A percentile compares a stretch with the other conserved stretches of the same genome.
Evolutionary conservation across 441 rosid genomes (phyloP).

Genomic region (Aquilaria agallochum): DNA sequence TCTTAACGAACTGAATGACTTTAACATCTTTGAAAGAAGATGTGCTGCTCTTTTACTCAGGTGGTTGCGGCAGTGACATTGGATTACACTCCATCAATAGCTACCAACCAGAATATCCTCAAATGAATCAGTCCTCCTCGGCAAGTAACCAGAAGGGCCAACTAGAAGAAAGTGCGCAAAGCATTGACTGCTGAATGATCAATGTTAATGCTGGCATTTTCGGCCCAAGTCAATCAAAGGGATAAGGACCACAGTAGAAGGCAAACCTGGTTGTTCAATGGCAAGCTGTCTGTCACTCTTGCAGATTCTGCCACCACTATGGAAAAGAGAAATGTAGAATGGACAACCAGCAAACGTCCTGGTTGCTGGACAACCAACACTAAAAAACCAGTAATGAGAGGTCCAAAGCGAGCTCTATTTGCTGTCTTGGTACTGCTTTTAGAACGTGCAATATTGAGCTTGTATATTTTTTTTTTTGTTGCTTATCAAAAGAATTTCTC

Average conservation of each 20-base stretch:
- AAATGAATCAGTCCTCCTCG: slow-evolving; percentile 2
- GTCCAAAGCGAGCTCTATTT: too few relatives aligned
- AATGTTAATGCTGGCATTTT: slow-evolving; percentile 4
- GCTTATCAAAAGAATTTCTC: too few relatives aligned
- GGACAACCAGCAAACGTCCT: slow-evolving; percentile 31
- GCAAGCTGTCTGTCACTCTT: slow-evolving; percentile 1
- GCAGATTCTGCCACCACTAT: slow-evolving; percentile 3
- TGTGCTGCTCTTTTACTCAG: slow-evolving; percentile 20
- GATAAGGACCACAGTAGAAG: background rate
- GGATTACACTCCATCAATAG: slow-evolving; percentile 20
- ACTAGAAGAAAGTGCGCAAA: slow-evolving; percentile 18
- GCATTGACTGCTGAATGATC: background rate
- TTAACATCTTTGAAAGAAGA: too few relatives aligned
- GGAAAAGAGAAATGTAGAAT: background rate
- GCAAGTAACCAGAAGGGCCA: slow-evolving; percentile 5
- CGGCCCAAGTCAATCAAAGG: slow-evolving; percentile 2
- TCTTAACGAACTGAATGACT: too few relatives aligned
- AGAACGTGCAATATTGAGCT: too few relatives aligned
- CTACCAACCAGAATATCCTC: slow-evolving; percentile 18
- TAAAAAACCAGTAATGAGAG: too few relatives aligned
- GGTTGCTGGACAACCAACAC: too few relatives aligned
- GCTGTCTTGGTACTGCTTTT: too few relatives aligned
- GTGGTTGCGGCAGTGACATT: slow-evolving; percentile 34
- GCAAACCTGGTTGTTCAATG: background rate
- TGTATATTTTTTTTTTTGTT: too few relatives aligned